phyloP scores from a whole-genome alignment of 2,329 filamentous ascomycete genomes.

The Alternaria ventricosa region DNA sequence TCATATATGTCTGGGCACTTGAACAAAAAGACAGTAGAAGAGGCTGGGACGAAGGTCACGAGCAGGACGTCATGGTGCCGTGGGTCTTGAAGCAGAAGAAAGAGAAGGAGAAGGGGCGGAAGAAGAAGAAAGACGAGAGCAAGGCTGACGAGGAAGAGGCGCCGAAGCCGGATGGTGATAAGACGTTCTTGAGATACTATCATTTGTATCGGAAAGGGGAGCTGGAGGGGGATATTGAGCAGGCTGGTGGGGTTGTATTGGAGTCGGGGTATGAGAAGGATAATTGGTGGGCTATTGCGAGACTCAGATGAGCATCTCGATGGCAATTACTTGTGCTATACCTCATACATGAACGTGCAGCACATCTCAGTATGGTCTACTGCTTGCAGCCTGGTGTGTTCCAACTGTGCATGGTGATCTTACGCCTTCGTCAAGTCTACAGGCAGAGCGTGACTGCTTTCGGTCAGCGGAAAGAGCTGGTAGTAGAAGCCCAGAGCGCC shows the following conservation, averaged over 20 bases:
- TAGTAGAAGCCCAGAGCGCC: conserved; percentile 76
- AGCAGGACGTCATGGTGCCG: conserved; percentile 93
- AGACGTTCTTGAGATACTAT: conserved; percentile 88
- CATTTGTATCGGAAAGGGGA: conserved; percentile 89
- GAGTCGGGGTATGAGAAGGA: conserved; percentile 93
- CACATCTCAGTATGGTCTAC: not conserved
- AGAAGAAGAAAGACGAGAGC: conserved; percentile 5
- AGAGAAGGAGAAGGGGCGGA: conserved; percentile 33
- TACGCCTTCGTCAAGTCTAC: conserved; percentile 18
- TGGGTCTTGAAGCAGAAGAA: conserved; percentile 74
- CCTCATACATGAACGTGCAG: not conserved
- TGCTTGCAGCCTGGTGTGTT: not conserved
- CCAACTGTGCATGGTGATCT: not conserved
- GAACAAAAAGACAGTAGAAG: conserved; percentile 87
- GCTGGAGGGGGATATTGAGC: conserved; percentile 77
- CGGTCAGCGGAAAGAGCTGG: conserved; percentile 74
- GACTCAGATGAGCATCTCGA: conserved; percentile 3
- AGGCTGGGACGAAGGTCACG: conserved; percentile 83
- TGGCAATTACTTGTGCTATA: not conserved
- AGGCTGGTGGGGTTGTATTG: conserved; percentile 76
- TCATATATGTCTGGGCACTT: conserved; percentile 94
- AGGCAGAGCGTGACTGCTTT: conserved; percentile 62
- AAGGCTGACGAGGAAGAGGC: not conserved
- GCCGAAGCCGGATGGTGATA: conserved; percentile 43
- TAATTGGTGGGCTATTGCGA: conserved; percentile 92